Percentiles rank a stretch among this genome's conserved stretches.
Evolutionary conservation across 2,329 filamentous ascomycete species (phyloP).

Genomic region (Monilinia polystroma): DNA sequence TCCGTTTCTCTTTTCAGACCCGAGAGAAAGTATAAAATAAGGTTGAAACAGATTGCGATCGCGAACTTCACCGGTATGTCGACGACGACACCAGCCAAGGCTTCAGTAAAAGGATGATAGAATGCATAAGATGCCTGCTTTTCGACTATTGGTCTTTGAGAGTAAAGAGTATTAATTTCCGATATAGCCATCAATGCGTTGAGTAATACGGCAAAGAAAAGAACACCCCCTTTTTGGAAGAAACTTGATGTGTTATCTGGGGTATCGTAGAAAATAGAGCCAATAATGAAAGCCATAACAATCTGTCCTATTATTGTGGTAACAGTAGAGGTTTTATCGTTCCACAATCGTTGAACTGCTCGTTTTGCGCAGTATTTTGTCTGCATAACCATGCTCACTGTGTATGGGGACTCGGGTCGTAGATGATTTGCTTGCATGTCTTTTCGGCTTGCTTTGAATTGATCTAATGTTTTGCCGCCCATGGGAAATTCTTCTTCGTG

Average conservation of each 20-base stretch:
- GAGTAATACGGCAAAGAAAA: conserved; percentile 68
- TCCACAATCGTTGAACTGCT: conserved; percentile 73
- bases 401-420: conserved; percentile 76
- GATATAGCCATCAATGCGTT: conserved; percentile 64
- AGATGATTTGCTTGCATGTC: conserved; percentile 49
- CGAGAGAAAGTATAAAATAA: conserved; percentile 83
- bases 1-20: conserved; percentile 65
- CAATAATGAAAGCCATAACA: conserved; percentile 62
- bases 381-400: conserved; percentile 75
- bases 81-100: conserved; percentile 79
- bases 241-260: conserved; percentile 54
- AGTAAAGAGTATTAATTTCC: conserved; percentile 72
- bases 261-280: conserved; percentile 64
- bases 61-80: conserved; percentile 81
- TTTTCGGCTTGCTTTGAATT: conserved; percentile 43
- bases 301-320: conserved; percentile 42
- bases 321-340: conserved; percentile 71
- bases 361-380: conserved; percentile 76
- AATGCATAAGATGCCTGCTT: conserved; percentile 86
- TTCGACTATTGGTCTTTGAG: conserved; percentile 87
- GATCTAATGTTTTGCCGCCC: conserved; percentile 40
- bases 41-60: conserved; percentile 75
- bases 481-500: conserved; percentile 50
- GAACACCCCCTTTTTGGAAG: conserved; percentile 60
- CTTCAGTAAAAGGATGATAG: conserved; percentile 88